A percentile compares a stretch with the other conserved stretches of the same genome.
Conservation (phyloP, 176 grass and related monocot species). For the Pharus latifolius region DNA sequence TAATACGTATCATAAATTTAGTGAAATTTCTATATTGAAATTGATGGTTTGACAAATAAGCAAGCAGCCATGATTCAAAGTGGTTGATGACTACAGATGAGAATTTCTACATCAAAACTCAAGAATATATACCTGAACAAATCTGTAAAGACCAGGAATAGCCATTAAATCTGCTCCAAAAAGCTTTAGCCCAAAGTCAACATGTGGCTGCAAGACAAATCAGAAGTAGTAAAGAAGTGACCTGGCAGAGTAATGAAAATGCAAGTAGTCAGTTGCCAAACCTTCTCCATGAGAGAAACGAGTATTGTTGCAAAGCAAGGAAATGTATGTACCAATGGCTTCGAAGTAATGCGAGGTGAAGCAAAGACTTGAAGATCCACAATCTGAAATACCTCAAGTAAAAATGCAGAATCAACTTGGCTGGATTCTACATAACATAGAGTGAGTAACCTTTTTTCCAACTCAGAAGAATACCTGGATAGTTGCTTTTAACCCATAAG, state of each 20-base stretch:
- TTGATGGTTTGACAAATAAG: conserved; percentile 6
- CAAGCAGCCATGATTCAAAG: background rate
- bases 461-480: conserved; percentile 43
- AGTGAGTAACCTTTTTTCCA: background rate
- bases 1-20: background rate
- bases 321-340: conserved; percentile 79
- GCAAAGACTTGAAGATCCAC: conserved; percentile 96
- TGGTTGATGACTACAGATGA: background rate
- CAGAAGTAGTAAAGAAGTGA: conserved; percentile 8
- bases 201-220: conserved; percentile 72
- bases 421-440: background rate
- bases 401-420: background rate
- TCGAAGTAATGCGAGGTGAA: conserved; percentile 78
- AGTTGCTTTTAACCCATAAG: conserved; percentile 73
- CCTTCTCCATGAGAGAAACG: conserved; percentile 95
- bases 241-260: background rate
- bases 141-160: conserved; percentile 92
- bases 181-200: conserved; percentile 98
- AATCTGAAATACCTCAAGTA: conserved; percentile 44
- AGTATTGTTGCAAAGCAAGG: conserved; percentile 87
- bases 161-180: conserved; percentile 90
- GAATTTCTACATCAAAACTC: background rate
- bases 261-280: conserved; percentile 1
- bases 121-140: conserved; percentile 67
- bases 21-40: background rate